Conservation (phyloP, 2,329 filamentous ascomycete species). For the Ceratocystis ficicola region DNA sequence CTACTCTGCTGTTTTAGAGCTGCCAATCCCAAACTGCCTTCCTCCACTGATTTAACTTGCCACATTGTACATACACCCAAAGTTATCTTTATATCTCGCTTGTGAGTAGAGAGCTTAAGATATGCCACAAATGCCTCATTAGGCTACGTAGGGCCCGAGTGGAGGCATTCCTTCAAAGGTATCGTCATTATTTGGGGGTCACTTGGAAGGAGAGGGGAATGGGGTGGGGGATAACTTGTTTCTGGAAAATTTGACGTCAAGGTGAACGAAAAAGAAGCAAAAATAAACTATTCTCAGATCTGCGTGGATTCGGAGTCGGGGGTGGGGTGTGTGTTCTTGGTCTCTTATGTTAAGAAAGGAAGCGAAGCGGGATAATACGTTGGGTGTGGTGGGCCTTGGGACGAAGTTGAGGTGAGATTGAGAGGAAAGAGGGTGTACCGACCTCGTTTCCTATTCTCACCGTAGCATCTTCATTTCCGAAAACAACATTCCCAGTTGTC, state of each 20-base stretch:
- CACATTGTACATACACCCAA: background rate
- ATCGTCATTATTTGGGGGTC: slow-evolving; percentile 9
- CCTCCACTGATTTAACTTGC: background rate
- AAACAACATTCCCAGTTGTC: background rate
- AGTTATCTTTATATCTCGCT: slow-evolving; percentile 4
- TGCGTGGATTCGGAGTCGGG: background rate
- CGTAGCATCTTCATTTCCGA: background rate
- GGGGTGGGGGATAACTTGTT: background rate
- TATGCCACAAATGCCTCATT: slow-evolving; percentile 2
- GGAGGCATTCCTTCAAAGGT: background rate
- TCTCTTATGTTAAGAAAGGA: background rate
- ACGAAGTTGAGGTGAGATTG: background rate
- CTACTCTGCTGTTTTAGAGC: background rate
- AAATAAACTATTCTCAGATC: slow-evolving; percentile 1
- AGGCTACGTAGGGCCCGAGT: background rate
- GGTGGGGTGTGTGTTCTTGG: background rate
- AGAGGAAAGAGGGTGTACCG: background rate
- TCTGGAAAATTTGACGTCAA: background rate
- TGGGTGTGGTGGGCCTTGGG: background rate
- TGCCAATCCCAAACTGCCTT: background rate
- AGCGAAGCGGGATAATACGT: background rate
- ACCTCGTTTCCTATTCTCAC: background rate
- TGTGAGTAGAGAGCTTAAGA: background rate
- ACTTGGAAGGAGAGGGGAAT: background rate
- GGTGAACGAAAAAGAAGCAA: background rate